Conservation (phyloP, 495 filamentous ascomycete species). For the Gamarada debralockiae region DNA sequence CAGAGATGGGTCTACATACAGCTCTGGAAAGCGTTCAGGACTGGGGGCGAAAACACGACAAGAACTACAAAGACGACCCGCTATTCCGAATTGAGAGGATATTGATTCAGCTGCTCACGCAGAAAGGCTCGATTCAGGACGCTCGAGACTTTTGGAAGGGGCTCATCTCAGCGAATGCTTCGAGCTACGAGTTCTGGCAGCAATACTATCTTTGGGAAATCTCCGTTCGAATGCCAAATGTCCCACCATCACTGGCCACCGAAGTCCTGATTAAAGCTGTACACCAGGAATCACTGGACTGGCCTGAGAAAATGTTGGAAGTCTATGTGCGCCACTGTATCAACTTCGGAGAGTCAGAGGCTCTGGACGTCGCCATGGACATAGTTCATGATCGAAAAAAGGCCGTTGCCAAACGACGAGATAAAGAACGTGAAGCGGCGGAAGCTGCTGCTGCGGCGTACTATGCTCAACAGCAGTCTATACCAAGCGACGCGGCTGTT, state of each 20-base stretch:
- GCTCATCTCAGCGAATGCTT: constrained; percentile 60
- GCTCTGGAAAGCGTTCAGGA: constrained; percentile 79
- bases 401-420: constrained; percentile 58
- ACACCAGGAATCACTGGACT: constrained; percentile 68
- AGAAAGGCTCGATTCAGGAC: constrained; percentile 60
- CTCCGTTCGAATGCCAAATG: constrained; percentile 34
- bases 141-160: constrained; percentile 72
- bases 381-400: constrained; percentile 63
- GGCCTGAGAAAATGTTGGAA: constrained; percentile 86
- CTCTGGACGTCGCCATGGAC: constrained; percentile 65
- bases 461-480: constrained; percentile 36
- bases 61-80: constrained; percentile 77
- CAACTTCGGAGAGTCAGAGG: constrained; percentile 73
- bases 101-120: constrained; percentile 83
- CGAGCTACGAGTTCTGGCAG: constrained; percentile 90
- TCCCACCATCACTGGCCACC: constrained; percentile 59
- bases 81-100: constrained; percentile 85
- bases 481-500: not conserved
- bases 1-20: constrained; percentile 82
- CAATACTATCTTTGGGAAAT: constrained; percentile 90
- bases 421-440: constrained; percentile 60
- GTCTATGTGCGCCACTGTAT: constrained; percentile 81
- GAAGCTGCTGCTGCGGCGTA: constrained; percentile 48
- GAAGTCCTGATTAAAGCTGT: constrained; percentile 71
- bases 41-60: constrained; percentile 68